Base-by-base conservation (phyloP, 495 filamentous ascomycete genomes). In the Usnea hakonensis region DNA sequence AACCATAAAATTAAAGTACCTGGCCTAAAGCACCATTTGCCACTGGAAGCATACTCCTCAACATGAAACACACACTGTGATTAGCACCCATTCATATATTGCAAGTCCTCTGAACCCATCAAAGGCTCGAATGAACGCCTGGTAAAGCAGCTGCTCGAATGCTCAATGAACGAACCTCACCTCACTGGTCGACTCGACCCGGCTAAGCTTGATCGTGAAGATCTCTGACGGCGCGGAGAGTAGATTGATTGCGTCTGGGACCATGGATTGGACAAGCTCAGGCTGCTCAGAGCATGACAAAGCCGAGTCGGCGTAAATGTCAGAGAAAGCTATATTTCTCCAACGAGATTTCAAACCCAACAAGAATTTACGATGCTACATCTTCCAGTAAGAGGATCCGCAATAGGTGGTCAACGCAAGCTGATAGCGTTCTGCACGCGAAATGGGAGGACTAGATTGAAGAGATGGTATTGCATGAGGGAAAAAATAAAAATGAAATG, bases 91-190 rank as follows among this genome's bases (percentile, higher is more conserved):
- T 73, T 32, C 72, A 81, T 35, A 67, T 68, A 23, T 59, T 70
- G 13, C 57, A 63, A 28, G 75, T 10, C 78, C 73, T 5, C 52
- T 81, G 7, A 70, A 67, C 1, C 65, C 67, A 21, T 76, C 72
- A 0, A 72, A 76, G 0, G 75, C 75, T 13, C 78, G 79, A 63
- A 81, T 81, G 76, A 76, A 69, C 58, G 65, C 66, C 41, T 60
- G 70, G 5, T 81, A 81, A 71, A n/a, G 74, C 67, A 3, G 77
- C 77, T 16, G 67, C 71, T 30, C 74, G 77, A 61, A 41, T 79
- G 3, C 65, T 81, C 5, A 73, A 81, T 52, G 55, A 62, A 19
- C 54, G 55, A 62, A 19, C 35, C 74, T 28, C 75, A 79, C 1
- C 60, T 75, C 11, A 64, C 71, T 2, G 62, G 64, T 6, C 67